These are phyloP conservation scores for Pelargonium myrrhifolium DNA, from an alignment of 441 rosid species.

Conservation along the genomic window DNA sequence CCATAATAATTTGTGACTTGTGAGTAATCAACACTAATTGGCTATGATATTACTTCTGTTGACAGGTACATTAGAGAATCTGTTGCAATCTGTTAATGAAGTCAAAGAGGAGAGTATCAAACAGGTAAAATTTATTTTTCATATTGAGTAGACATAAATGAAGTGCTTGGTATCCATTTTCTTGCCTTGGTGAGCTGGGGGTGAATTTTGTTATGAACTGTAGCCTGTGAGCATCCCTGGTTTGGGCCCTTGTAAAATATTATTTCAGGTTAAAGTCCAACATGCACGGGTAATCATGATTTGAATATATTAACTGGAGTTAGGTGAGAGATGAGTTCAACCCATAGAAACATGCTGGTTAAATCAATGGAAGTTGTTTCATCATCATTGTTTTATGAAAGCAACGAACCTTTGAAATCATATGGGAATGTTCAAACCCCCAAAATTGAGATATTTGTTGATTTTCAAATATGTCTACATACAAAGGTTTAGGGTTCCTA, in stretches of 20 bases:
- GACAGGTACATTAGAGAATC: constrained; percentile 66
- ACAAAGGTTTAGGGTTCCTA: no score
- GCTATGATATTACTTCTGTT: constrained; percentile 14
- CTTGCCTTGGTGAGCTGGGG: no score
- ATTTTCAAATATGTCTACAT: no score
- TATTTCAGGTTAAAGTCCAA: no score
- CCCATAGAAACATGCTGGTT: not conserved
- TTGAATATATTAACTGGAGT: not conserved
- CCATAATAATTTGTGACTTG: constrained; percentile 9
- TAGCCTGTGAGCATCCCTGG: no score
- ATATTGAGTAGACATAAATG: not conserved
- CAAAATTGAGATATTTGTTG: not conserved
- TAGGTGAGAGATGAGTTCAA: not conserved
- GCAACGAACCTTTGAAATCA: not conserved
- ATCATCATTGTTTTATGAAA: no score
- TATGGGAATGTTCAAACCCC: not conserved
- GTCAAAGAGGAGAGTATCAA: constrained; percentile 53
- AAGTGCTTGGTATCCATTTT: not conserved
- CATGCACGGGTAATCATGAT: not conserved
- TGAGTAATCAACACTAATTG: constrained; percentile 1
- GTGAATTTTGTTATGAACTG: no score
- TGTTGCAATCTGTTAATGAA: constrained; percentile 61
- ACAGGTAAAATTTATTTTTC: constrained; percentile 35
- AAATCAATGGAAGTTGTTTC: no score
- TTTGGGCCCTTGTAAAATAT: no score